Percentiles rank a stretch among this genome's conserved stretches.
These are phyloP conservation scores for Populus nigra DNA, from an alignment of 345 rosid genomes.

Conservation along the genomic window DNA sequence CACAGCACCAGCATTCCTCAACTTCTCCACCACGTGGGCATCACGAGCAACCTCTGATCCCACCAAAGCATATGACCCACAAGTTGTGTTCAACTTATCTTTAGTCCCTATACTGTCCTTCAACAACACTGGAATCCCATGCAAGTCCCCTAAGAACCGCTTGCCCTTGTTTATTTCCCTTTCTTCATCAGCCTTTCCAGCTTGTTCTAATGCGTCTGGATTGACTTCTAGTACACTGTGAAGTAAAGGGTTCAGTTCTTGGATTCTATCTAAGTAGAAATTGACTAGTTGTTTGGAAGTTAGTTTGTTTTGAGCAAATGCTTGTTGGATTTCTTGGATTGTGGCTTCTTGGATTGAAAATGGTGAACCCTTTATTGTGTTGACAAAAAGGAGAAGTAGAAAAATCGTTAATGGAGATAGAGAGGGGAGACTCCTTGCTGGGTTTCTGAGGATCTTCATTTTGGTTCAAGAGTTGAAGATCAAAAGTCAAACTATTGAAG, in stretches of 20 bases:
- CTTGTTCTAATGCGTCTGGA: constrained; percentile 33
- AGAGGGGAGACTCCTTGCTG: too few relatives aligned
- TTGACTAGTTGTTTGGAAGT: constrained; percentile 30
- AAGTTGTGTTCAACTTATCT: constrained; percentile 58
- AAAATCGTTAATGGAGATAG: not conserved
- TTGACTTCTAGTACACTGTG: constrained; percentile 32
- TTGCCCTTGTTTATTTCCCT: constrained; percentile 14
- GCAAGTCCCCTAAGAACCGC: constrained; percentile 20
- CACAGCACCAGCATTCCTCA: constrained; percentile 59
- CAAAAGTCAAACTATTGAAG: too few relatives aligned
- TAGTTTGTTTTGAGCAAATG: constrained; percentile 22
- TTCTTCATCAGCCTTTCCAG: constrained; percentile 25
- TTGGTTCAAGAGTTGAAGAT: too few relatives aligned
- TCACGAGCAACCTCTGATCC: constrained; percentile 60
- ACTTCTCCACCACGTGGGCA: constrained; percentile 55
- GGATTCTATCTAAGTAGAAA: constrained; percentile 28
- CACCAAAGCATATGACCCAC: constrained; percentile 61
- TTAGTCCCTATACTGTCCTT: constrained; percentile 39
- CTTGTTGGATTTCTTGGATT: constrained; percentile 20
- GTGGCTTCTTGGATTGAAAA: constrained; percentile 27
- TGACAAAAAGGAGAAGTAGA: not conserved
- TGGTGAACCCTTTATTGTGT: not conserved
- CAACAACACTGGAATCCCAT: constrained; percentile 45
- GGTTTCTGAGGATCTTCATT: too few relatives aligned
- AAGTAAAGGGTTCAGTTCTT: constrained; percentile 26